Base-by-base conservation (phyloP, 352 stramenopile genomes). In the Blastocystis sp. region DNA sequence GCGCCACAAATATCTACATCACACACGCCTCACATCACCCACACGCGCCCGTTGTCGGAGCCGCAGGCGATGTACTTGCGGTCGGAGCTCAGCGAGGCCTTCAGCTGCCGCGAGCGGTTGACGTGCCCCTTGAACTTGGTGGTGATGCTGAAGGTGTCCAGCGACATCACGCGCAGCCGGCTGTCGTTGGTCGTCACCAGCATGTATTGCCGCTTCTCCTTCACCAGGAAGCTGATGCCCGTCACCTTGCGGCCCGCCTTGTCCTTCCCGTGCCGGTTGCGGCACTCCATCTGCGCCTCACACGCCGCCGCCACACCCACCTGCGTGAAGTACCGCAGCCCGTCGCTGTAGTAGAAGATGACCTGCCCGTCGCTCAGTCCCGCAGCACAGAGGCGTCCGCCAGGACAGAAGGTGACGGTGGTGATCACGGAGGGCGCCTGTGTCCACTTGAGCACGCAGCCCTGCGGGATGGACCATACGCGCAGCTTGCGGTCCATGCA, bases 111-210 rank as follows among this genome's bases (percentile, higher is more conserved):
- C 4, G 24, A 64, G 14, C 64, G 42, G 59, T 91, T 90, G 40
- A 40, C 78, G 9, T 78, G 34, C n/a, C 89, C 89, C 68, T 91
- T 91, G 52, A 78, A 91, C 71, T 91, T 92, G 34, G 84, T 87
- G 40, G 91, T 59, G 9, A 90, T 70, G 38, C 77, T 89, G 70
- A 91, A 92, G 64, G 91, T 91, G 71, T 92, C 90, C 19, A 92
- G 81, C 42, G 89, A 89, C 52, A 91, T 91, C n/a, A 92, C 42
- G 38, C 91, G 89, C 34, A 92, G 84, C 63, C 91, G 78, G 28
- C 89, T 91, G 81, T 92, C 91, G 81, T 92, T 92, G 11, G 91
- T 92, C 2, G 90, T 91, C 40, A 92, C 89, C 61, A 92, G 82
- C 78, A 92, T 90, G 68, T 78, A 90, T 87, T 90, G 66, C 34